Base-by-base conservation (phyloP, 371 early-diverging fungal genomes). In the Apophysomyces variabilis region DNA sequence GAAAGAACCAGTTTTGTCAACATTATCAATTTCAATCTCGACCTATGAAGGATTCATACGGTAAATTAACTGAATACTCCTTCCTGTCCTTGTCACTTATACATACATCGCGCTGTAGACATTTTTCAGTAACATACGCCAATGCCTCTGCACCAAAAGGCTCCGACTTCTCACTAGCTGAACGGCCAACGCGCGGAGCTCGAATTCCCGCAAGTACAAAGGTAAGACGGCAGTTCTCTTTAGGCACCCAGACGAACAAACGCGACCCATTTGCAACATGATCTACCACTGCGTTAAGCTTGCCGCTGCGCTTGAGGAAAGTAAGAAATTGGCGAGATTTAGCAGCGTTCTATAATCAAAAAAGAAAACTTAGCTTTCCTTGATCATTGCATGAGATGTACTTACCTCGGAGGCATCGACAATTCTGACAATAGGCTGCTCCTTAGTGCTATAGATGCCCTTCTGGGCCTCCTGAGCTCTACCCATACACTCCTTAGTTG, bases 1-100 rank as follows among this genome's bases (percentile, higher is more conserved):
- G 67, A 97, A 97, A 0, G 90, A 92, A 36, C 97, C 97, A 13
- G 88, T 86, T 76, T 95, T 95, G 74, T 98, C 99, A 7, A 88
- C 79, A 36, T 86, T 85, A 63, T 96, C 97, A 16, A 96, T 77
- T 60, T 91, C 90, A 47, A 96, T 82, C 70, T 95, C 95, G 13
- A 95, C 82, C 73, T 77, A 61, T 13, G 5, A 13, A 56, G 39
- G 5, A 6, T 37, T 12, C 12, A 50, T 8, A 50, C 0, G n/a
- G 13, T 47, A 7, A 47, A 14, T 26, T 5, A 61, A 26, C 8
- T 26, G 0, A 8, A 8, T 21, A 14, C 16, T 47, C 1, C 13
- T 7, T 18, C 7, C 5, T 50, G 16, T n/a, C 54, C 7, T 50
- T 11, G 47, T n/a, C 16, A 1, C 6, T 3, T 26, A 26, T 26